Conservation (phyloP, 352 stramenopile genomes). For the Phytophthora citricola region DNA sequence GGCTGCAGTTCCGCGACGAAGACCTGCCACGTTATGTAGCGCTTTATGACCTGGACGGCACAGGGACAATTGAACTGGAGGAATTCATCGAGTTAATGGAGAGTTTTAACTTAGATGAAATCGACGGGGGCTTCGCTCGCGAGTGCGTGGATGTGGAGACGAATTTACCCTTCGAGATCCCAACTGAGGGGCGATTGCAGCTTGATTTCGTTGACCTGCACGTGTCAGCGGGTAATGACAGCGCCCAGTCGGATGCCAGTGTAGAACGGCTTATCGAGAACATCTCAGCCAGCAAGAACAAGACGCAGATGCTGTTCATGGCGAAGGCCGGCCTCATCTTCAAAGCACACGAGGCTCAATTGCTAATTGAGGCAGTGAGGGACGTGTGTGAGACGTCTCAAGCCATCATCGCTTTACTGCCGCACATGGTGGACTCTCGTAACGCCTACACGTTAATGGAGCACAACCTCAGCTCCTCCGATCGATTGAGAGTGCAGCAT, state of each 20-base stretch:
- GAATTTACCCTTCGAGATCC: slow-evolving; percentile 65
- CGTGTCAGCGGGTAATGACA: slow-evolving; percentile 70
- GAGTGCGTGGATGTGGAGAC: slow-evolving; percentile 75
- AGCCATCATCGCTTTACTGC: slow-evolving; percentile 66
- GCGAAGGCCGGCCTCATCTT: slow-evolving; percentile 80
- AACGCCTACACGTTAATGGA: slow-evolving; percentile 74
- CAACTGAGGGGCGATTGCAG: slow-evolving; percentile 58
- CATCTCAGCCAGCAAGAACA: slow-evolving; percentile 78
- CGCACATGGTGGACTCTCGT: slow-evolving; percentile 76
- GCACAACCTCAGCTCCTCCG: slow-evolving; percentile 55
- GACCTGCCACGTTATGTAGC: slow-evolving; percentile 71
- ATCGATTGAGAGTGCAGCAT: slow-evolving; percentile 71
- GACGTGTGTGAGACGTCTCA: slow-evolving; percentile 73
- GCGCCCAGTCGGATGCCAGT: slow-evolving; percentile 67
- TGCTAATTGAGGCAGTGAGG: slow-evolving; percentile 67
- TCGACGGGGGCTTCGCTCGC: slow-evolving; percentile 44
- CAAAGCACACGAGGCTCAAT: slow-evolving; percentile 67
- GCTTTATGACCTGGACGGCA: slow-evolving; percentile 78
- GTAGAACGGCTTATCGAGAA: slow-evolving; percentile 83
- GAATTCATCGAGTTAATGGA: slow-evolving; percentile 83
- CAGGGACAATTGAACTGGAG: slow-evolving; percentile 75
- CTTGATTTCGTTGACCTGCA: slow-evolving; percentile 84
- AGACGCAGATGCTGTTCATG: slow-evolving; percentile 83
- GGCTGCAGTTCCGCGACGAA: slow-evolving; percentile 61
- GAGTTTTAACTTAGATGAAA: slow-evolving; percentile 65